These are phyloP conservation scores for Dendrobium huoshanense DNA, from an alignment of 106 monocot species.

Conservation along the genomic window DNA sequence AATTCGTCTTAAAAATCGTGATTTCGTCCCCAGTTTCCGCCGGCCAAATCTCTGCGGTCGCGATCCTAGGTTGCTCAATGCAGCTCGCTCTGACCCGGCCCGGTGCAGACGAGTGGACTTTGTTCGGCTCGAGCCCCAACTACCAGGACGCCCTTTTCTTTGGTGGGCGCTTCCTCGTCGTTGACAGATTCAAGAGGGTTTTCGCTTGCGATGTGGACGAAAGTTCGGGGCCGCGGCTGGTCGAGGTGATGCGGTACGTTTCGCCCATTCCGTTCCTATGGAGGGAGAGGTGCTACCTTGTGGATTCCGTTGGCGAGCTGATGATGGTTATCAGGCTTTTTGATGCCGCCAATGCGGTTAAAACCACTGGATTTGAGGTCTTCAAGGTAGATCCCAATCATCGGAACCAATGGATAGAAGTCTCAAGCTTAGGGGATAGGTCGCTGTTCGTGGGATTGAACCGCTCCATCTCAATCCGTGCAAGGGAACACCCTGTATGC, in stretches of 20 bases:
- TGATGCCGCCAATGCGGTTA: not conserved
- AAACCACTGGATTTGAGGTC: constrained; percentile 5
- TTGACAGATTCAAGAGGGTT: constrained; percentile 8
- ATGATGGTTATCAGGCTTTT: not conserved
- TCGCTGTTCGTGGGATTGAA: constrained; percentile 9
- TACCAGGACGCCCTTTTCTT: constrained; percentile 8
- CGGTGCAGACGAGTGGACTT: not conserved
- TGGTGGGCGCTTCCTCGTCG: not conserved
- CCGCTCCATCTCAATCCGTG: not conserved
- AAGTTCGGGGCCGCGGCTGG: not conserved
- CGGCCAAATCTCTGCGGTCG: not conserved
- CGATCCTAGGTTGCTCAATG: constrained; percentile 9
- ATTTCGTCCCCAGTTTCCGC: not conserved
- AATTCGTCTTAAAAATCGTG: constrained; percentile 1
- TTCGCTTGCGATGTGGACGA: not conserved
- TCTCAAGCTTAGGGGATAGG: not conserved
- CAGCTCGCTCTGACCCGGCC: constrained; percentile 5
- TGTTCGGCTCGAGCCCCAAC: not conserved
- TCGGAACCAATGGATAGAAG: not conserved
- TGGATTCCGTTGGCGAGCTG: not conserved
- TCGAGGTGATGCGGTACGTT: not conserved
- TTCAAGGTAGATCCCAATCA: not conserved
- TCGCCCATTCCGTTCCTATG: not conserved
- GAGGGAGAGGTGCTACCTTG: constrained; percentile 3
- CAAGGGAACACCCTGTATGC: not conserved